Conservation (phyloP, 2,329 filamentous ascomycete species). For the Nothophaeocryptopus gaeumannii region DNA sequence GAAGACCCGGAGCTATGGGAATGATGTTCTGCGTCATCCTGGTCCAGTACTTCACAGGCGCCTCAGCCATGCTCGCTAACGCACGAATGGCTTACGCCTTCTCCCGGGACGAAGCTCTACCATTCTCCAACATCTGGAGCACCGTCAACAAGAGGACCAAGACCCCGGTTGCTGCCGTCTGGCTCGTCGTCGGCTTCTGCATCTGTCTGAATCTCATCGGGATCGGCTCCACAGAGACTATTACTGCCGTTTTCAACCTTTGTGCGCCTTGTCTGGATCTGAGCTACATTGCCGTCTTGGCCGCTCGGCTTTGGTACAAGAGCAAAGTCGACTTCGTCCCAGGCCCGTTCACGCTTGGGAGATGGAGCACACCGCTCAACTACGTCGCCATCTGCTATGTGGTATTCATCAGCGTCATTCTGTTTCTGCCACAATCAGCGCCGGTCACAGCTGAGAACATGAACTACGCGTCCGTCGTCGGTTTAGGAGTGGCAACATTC, state of each 20-base stretch:
- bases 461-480: slow-evolving; percentile 50
- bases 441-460: slow-evolving; percentile 46
- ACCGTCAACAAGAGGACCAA: slow-evolving; percentile 51
- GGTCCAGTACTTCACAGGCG: slow-evolving; percentile 64
- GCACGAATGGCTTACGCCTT: slow-evolving; percentile 43
- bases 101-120: slow-evolving; percentile 40
- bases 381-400: slow-evolving; percentile 57
- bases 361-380: slow-evolving; percentile 47
- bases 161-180: slow-evolving; percentile 62
- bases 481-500: slow-evolving; percentile 49
- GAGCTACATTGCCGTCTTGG: slow-evolving; percentile 60
- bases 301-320: slow-evolving; percentile 39
- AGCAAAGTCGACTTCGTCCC: slow-evolving; percentile 3
- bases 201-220: slow-evolving; percentile 51
- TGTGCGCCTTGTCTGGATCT: slow-evolving; percentile 49
- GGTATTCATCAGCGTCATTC: slow-evolving; percentile 59
- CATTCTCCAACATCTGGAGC: slow-evolving; percentile 38
- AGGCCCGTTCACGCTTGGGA: slow-evolving; percentile 33
- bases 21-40: slow-evolving; percentile 48
- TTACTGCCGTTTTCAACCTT: slow-evolving; percentile 50
- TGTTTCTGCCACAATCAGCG: slow-evolving; percentile 50
- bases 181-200: slow-evolving; percentile 61
- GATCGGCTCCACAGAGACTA: slow-evolving; percentile 51
- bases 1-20: slow-evolving; percentile 21
- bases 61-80: slow-evolving; percentile 62